These are phyloP conservation scores for Tolypocladium amazonense DNA, from an alignment of 2,329 filamentous ascomycete species.

Conservation along the genomic window DNA sequence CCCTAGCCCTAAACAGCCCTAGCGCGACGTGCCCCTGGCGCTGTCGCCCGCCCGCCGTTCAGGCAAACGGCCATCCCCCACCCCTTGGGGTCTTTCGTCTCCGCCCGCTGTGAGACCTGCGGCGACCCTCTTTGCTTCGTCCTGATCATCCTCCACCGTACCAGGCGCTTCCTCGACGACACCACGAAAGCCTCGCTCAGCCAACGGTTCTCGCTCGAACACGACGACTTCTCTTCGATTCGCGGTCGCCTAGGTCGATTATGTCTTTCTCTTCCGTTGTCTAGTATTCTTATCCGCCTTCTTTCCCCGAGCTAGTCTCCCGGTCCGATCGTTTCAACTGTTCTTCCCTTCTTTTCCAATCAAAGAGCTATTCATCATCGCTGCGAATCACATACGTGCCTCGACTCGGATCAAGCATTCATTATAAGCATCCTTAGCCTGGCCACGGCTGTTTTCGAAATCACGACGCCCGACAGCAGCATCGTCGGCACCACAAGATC, in stretches of 20 bases:
- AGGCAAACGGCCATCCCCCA: background rate
- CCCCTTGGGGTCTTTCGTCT: constrained; percentile 1
- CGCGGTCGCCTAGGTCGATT: constrained; percentile 15
- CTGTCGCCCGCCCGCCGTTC: background rate
- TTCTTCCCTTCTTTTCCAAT: constrained; percentile 11
- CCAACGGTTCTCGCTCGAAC: background rate
- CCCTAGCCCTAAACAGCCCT: constrained; percentile 3
- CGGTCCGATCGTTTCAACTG: constrained; percentile 14
- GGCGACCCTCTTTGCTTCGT: constrained; percentile 6
- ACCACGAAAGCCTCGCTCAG: background rate
- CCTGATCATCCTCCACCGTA: constrained; percentile 2
- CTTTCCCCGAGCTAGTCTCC: constrained; percentile 11
- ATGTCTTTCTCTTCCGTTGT: constrained; percentile 21
- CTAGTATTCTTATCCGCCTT: constrained; percentile 6
- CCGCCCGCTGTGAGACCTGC: constrained; percentile 8
- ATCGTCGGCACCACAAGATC: background rate
- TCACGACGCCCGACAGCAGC: background rate
- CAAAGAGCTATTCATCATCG: background rate
- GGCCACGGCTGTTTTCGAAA: background rate
- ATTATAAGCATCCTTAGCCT: background rate
- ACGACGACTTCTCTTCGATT: constrained; percentile 8
- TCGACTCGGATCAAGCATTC: background rate
- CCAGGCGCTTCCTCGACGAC: background rate
- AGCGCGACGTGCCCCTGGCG: constrained; percentile 3
- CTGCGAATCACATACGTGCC: background rate